These are phyloP conservation scores for Hericium coralloides DNA, from an alignment of 768 basidiomycete genomes.

Conservation along the genomic window DNA sequence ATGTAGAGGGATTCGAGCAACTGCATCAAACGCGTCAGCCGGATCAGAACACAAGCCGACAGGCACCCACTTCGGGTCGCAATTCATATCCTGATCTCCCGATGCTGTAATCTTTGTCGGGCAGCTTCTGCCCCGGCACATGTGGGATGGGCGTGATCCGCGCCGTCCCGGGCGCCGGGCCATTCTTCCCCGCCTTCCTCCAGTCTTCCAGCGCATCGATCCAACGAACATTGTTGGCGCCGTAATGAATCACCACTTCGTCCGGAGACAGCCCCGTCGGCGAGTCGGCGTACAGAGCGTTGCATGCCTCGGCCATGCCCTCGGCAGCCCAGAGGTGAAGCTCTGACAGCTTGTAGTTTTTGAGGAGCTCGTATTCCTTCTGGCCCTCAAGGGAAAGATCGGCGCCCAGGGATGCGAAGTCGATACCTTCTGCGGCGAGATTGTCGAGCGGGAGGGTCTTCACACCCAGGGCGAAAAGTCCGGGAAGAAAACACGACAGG, in stretches of 20 bases:
- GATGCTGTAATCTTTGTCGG: constrained; percentile 2
- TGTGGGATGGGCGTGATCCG: constrained; percentile 24
- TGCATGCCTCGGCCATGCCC: constrained; percentile 66
- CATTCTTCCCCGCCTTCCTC: constrained; percentile 35
- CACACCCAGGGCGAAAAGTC: constrained; percentile 63
- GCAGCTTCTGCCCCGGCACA: constrained; percentile 22
- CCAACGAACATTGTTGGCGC: constrained; percentile 28
- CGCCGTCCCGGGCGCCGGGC: constrained; percentile 42
- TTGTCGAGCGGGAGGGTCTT: constrained; percentile 52
- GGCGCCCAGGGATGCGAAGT: constrained; percentile 28
- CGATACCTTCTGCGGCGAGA: constrained; percentile 38
- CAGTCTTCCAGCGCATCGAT: constrained; percentile 41
- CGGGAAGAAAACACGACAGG: constrained; percentile 71
- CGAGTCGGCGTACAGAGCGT: constrained; percentile 62
- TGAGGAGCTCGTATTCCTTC: constrained; percentile 29
- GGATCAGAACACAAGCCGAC: constrained; percentile 1
- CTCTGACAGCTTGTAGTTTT: constrained; percentile 44
- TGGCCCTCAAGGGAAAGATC: constrained; percentile 16
- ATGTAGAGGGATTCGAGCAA: constrained; percentile 32
- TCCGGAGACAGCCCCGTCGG: constrained; percentile 64
- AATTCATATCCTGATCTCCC: not conserved
- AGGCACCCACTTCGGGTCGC: constrained; percentile 1
- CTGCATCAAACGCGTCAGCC: not conserved
- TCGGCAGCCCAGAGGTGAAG: constrained; percentile 70
- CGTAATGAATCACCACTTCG: constrained; percentile 30